Evolutionary conservation across 129 eudicot genomes (phyloP).

Genomic region (Saussurea involucrata): DNA sequence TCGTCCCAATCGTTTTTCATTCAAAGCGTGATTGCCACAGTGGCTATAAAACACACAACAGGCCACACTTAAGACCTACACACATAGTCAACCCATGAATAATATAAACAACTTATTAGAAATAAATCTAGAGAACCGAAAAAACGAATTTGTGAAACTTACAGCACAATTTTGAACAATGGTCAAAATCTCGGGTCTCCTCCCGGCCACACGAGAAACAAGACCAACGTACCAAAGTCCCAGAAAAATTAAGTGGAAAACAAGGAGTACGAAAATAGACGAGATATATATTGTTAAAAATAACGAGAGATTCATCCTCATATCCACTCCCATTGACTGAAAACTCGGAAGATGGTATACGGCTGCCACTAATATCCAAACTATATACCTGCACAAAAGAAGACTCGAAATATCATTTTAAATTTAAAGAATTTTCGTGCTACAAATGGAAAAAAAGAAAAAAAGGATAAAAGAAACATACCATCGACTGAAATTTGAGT

Average conservation of each 20-base stretch:
- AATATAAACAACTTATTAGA: not conserved
- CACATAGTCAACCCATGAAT: conserved; percentile 16
- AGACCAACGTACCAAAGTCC: conserved; percentile 98
- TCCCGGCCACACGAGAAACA: conserved; percentile 91
- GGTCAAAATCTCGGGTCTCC: conserved; percentile 83
- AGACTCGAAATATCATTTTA: not conserved
- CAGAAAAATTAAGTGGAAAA: conserved; percentile 75
- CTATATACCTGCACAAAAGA: conserved; percentile 67
- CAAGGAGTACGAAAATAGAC: conserved; percentile 82
- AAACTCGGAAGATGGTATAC: conserved; percentile 97
- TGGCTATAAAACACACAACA: conserved; percentile 99
- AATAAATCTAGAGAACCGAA: not conserved
- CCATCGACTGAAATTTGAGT: conserved; percentile 97
- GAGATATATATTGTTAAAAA: conserved; percentile 78
- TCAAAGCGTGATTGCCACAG: conserved; percentile 93
- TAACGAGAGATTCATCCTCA: conserved; percentile 96
- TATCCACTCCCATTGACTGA: conserved; percentile 98
- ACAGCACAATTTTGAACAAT: conserved; percentile 96
- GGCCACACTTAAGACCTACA: conserved; percentile 95
- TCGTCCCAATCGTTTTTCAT: conserved; percentile 63
- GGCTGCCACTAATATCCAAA: conserved; percentile 92
- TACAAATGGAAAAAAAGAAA: not conserved
- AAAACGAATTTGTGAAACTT: conserved; percentile 26
- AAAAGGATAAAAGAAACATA: conserved; percentile 16
- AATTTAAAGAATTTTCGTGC: not conserved